Evolutionary conservation across 106 monocot genomes (phyloP), one percentile per base, ranked within the genome.

Genomic region (Dendrobium catenatum): DNA sequence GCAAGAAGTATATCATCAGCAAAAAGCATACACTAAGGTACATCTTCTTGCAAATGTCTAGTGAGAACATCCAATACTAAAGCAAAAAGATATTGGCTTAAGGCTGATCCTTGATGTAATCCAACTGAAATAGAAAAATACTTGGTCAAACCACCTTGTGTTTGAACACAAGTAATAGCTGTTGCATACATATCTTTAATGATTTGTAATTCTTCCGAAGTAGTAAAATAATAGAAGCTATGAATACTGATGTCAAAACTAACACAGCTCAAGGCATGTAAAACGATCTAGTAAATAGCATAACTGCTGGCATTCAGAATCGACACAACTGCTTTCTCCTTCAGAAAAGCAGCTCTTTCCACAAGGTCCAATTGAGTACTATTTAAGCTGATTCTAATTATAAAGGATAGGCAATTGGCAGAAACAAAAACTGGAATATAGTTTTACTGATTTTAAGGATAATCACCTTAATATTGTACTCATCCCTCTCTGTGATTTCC

Each of bases 401-500:
- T 31, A 31, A 70, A 70, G 15, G 13, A 13, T 70, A 37, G 33
- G 11, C 19, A 37, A 70, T 3, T 22, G 37, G 11, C 2, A 11
- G 1, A 26, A 18, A 49, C 17, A 76, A 26, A 74, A 41, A 76
- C 0, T 9, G 5, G 2, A 61, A 22, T 22, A 22, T 61, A 61
- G 61, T 4, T 83, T 72, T n/a, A 47, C 51, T 16, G 13, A 51
- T 51, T 15, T 13, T 51, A 10, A 51, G 51, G 15, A 80, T 42
- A 51, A 19, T 73, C 58, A 98, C 97, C 97, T 98, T 92, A 68
- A 89, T 93, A 73, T 98, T 98, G 73, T 99, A 87, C 78, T 95
- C 95, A 90, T 99, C 95, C 85, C 95, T 88, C 84, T 99, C 93
- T 5, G 86, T 88, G 44, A 99, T 87, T 86, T 99, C 92, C 79